Percentiles rank a stretch among this genome's conserved stretches.
phyloP scores from a whole-genome alignment of 2,329 filamentous ascomycete species.

The Diaporthe vaccinii region DNA sequence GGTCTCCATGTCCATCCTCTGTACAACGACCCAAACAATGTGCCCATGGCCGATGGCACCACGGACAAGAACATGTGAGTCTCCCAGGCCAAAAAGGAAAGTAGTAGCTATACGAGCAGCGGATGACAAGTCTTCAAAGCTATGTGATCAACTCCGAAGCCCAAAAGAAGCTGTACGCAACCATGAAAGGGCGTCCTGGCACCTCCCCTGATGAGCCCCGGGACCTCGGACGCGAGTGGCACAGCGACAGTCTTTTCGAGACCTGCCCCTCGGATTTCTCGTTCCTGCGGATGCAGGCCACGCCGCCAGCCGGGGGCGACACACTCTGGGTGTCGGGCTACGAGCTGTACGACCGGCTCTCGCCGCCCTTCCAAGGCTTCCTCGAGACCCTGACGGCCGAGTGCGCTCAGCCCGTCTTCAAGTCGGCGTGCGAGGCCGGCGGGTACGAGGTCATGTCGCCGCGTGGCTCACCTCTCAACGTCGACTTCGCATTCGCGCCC shows the following conservation, averaged over 20 bases:
- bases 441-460: conserved; percentile 61
- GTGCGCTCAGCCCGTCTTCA: conserved; percentile 64
- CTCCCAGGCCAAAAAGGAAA: not conserved
- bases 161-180: conserved; percentile 53
- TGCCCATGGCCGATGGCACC: conserved; percentile 53
- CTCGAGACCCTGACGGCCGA: conserved; percentile 71
- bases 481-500: conserved; percentile 61
- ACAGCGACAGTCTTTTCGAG: conserved; percentile 77
- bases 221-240: conserved; percentile 63
- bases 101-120: not conserved
- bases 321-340: conserved; percentile 78
- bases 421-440: conserved; percentile 58
- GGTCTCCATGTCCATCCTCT: conserved; percentile 51
- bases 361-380: conserved; percentile 67
- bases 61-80: conserved; percentile 53
- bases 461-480: conserved; percentile 65
- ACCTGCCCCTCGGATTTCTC: conserved; percentile 74
- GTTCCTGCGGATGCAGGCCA: conserved; percentile 64
- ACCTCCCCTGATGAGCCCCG: conserved; percentile 46
- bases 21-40: conserved; percentile 53
- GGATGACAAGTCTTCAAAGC: conserved; percentile 42
- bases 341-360: conserved; percentile 75
- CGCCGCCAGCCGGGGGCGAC: conserved; percentile 68
- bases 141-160: conserved; percentile 54
- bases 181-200: conserved; percentile 49